These are phyloP conservation scores for Didymosphaeria variabile DNA, from an alignment of 2,329 filamentous ascomycete genomes.

Conservation along the genomic window DNA sequence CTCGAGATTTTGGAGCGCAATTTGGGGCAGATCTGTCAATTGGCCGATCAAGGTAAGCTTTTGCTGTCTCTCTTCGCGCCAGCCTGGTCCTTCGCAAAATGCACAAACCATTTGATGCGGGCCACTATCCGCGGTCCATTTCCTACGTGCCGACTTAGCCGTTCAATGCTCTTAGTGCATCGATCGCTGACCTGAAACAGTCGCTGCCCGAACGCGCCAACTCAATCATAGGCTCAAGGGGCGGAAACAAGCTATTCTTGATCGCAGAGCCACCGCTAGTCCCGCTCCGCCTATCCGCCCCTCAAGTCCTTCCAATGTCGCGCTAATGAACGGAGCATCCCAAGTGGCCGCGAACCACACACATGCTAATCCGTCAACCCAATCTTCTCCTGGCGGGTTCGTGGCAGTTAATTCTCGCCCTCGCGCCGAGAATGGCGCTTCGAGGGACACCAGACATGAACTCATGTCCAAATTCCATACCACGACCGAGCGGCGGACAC, in stretches of 20 bases:
- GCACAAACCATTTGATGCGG: background rate
- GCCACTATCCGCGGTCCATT: background rate
- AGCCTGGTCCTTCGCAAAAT: background rate
- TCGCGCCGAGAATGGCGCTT: slow-evolving; percentile 61
- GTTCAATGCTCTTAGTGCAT: background rate
- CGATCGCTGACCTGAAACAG: slow-evolving; percentile 47
- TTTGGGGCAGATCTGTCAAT: slow-evolving; percentile 77
- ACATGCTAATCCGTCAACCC: slow-evolving; percentile 28
- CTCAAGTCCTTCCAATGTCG: slow-evolving; percentile 53
- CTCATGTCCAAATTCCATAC: slow-evolving; percentile 71
- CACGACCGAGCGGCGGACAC: slow-evolving; percentile 60
- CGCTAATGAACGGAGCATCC: slow-evolving; percentile 50
- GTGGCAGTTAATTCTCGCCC: slow-evolving; percentile 66
- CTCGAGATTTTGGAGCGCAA: slow-evolving; percentile 85
- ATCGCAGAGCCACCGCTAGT: slow-evolving; percentile 65
- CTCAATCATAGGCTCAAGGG: slow-evolving; percentile 83
- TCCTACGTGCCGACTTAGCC: slow-evolving; percentile 7
- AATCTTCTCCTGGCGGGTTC: slow-evolving; percentile 61
- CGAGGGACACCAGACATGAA: slow-evolving; percentile 66
- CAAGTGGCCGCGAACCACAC: slow-evolving; percentile 45
- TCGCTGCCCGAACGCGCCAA: slow-evolving; percentile 76
- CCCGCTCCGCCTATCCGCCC: slow-evolving; percentile 46
- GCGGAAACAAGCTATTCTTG: slow-evolving; percentile 75
- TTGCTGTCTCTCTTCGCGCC: background rate
- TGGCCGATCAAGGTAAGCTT: slow-evolving; percentile 75